Evolutionary conservation across 495 filamentous ascomycete genomes (phyloP), one percentile per base, ranked within the genome.

Genomic region (Tuber microsphaerosporum): DNA sequence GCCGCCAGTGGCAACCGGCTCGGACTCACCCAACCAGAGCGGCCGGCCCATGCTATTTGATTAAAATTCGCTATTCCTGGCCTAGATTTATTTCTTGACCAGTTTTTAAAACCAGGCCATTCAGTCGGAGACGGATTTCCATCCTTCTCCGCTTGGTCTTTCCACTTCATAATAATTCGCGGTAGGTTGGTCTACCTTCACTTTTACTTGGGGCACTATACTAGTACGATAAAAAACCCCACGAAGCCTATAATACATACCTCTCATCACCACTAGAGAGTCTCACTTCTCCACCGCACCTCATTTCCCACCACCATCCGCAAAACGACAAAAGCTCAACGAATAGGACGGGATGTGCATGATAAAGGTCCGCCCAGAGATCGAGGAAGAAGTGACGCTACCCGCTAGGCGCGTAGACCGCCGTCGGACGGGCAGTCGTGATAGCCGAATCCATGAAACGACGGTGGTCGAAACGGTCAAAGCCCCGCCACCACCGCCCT

Each of bases 301-400:
- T 65, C 56, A 65, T 75, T 2, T 22, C 17, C 70, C 42, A 48
- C 41, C 69, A 22, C 68, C 61, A 61, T 5, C 16, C 26, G 26
- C 51, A 17, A 17, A 16, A 65, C 56, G 56, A 17, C 56, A 56
- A 20, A 20, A 22, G n/a, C 1, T 26, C 22, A 45, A 22, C 45
- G 70, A n/a, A 43, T 12, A 12, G 9, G 17, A 16, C 31, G 75
- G 72, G 45, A 82, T 82, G 80, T 82, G 80, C 42, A 79, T 82
- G 74, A 81, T 82, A 70, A 81, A 78, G 73, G 80, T 82, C 65
- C 80, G 80, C 71, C 80, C 80, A 22, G 80, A 81, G 56, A 61
- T 79, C 4, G 80, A 81, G 37, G 74, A 79, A 34, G 71, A 76
- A 31, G 46, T 56, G 31, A 22, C 70, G 19, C 72, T 81, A n/a